phyloP scores from a whole-genome alignment of 352 stramenopile species.

The Phytophthora tubulina region DNA sequence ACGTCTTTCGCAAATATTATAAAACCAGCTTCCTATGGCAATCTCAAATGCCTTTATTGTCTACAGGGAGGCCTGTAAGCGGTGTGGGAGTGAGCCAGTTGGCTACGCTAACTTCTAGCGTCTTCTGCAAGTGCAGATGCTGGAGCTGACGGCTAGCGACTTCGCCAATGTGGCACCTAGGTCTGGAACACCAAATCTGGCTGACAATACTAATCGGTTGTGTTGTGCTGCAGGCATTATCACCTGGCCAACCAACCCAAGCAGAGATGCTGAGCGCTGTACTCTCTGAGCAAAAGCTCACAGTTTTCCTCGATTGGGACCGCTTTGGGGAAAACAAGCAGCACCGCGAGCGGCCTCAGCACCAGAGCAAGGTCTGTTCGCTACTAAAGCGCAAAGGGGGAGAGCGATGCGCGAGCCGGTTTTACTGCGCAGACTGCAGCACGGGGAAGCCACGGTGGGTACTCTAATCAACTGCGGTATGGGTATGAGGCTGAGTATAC shows the following conservation, averaged over 20 bases:
- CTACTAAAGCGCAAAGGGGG: not conserved
- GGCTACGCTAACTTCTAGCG: slow-evolving; percentile 17
- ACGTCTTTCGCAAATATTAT: slow-evolving; percentile 32
- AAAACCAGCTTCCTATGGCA: slow-evolving; percentile 37
- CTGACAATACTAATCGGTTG: too few relatives aligned
- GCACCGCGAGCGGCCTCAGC: not conserved
- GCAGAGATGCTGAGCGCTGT: not conserved
- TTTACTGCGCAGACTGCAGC: not conserved
- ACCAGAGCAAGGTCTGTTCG: not conserved
- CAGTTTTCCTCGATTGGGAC: not conserved
- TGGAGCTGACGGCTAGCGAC: slow-evolving; percentile 6
- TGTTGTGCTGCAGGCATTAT: not conserved
- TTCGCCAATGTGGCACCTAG: slow-evolving; percentile 3
- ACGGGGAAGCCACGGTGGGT: not conserved
- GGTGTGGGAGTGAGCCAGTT: not conserved
- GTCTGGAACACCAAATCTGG: too few relatives aligned
- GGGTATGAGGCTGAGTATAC: not conserved
- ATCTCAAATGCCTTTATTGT: slow-evolving; percentile 34
- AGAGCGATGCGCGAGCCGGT: not conserved
- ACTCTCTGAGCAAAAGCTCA: slow-evolving; percentile 2
- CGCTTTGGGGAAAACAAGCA: not conserved
- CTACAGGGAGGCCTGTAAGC: slow-evolving; percentile 13
- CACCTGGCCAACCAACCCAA: not conserved
- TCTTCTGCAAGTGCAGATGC: slow-evolving; percentile 24
- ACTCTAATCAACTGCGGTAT: not conserved